phyloP scores from a whole-genome alignment of 345 rosid genomes.

The Turritis glabra region DNA sequence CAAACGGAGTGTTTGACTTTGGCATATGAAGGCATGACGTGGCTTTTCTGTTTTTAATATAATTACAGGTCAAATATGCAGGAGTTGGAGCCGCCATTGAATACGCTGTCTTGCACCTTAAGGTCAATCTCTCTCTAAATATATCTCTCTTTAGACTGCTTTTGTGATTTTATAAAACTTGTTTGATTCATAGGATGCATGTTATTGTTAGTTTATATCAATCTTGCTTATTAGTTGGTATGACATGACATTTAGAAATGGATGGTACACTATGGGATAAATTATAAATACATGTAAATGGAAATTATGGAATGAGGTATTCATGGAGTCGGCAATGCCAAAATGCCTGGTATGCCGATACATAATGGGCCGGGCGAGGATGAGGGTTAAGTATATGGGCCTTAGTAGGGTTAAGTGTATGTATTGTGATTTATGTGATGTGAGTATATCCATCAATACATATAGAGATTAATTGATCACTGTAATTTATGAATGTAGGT shows the following conservation, averaged over 20 bases:
- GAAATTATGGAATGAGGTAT: neutral
- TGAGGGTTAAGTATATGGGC: too few relatives aligned
- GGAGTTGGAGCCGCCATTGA: slow-evolving; percentile 90
- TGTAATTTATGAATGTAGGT: slow-evolving; percentile 53
- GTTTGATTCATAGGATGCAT: neutral
- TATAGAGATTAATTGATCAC: neutral
- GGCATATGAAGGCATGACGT: neutral
- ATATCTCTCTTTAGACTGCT: neutral
- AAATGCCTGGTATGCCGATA: neutral
- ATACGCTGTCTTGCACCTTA: slow-evolving; percentile 91
- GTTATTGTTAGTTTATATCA: neutral
- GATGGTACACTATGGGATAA: neutral
- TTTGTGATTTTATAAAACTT: neutral
- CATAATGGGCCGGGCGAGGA: neutral
- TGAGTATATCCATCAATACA: neutral
- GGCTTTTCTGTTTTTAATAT: neutral
- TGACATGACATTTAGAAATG: neutral
- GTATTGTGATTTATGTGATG: neutral
- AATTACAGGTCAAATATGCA: slow-evolving; percentile 40
- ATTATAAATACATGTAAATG: neutral
- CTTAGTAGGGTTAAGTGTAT: too few relatives aligned
- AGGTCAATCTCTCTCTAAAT: slow-evolving; percentile 45
- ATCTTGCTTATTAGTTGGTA: neutral
- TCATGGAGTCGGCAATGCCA: neutral
- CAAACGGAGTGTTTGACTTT: neutral